Evolutionary conservation across 2,329 filamentous ascomycete species (phyloP).

Genomic region (Dendryphion nanum): DNA sequence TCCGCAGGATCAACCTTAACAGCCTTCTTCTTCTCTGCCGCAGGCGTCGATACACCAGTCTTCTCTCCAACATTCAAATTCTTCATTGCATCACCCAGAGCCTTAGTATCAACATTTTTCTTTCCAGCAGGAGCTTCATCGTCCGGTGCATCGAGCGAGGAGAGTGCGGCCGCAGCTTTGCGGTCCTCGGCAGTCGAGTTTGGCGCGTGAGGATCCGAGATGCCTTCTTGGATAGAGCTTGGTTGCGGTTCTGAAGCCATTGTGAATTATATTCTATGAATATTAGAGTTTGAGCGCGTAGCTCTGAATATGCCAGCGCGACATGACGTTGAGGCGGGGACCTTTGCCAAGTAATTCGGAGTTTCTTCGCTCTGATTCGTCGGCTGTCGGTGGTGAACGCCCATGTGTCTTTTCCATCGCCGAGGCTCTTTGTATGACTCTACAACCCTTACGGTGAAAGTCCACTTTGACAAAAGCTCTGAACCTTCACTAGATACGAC

Average conservation of each 20-base stretch:
- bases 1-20: slow-evolving; percentile 75
- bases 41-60: no score
- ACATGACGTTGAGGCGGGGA: no score
- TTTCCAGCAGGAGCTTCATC: slow-evolving; percentile 48
- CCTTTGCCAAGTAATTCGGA: no score
- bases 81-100: slow-evolving; percentile 71
- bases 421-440: no score
- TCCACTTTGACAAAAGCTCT: no score
- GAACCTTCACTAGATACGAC: no score
- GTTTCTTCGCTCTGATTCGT: no score
- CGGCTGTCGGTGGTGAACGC: no score
- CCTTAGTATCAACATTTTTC: slow-evolving; percentile 66
- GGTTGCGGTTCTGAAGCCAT: slow-evolving; percentile 66
- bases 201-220: slow-evolving; percentile 46
- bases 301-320: background rate
- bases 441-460: no score
- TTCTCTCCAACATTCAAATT: slow-evolving; percentile 51
- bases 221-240: slow-evolving; percentile 57
- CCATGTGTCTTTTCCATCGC: no score
- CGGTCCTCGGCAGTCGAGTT: slow-evolving; percentile 69
- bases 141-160: slow-evolving; percentile 61
- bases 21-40: slow-evolving; percentile 45
- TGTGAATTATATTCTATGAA: slow-evolving; percentile 7
- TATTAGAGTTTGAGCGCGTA: background rate
- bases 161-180: slow-evolving; percentile 72